Evolutionary conservation across 2,329 filamentous ascomycete genomes (phyloP).

Genomic region (Periconia macrospinosa): DNA sequence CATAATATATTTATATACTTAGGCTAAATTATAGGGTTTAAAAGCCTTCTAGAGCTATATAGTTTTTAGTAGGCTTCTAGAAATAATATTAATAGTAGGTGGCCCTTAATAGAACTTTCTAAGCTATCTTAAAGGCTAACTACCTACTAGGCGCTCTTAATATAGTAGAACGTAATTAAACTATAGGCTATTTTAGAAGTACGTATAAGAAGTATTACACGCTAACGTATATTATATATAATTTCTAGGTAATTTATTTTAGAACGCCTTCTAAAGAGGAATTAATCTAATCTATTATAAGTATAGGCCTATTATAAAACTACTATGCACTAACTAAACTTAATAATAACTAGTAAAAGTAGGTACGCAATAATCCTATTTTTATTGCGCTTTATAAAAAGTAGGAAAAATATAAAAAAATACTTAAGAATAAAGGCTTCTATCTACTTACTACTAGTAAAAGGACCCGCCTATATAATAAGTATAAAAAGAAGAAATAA

Average conservation of each 20-base stretch:
- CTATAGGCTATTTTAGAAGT: neutral
- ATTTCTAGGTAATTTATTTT: constrained; percentile 12
- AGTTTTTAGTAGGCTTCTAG: too few species aligned
- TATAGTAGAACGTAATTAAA: neutral
- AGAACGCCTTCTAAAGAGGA: constrained; percentile 2
- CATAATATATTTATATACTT: too few species aligned
- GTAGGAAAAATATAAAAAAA: constrained; percentile 3
- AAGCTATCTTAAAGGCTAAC: too few species aligned
- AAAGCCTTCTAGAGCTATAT: too few species aligned
- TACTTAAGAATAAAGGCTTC: constrained; percentile 5
- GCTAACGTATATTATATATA: neutral
- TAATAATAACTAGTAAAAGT: neutral
- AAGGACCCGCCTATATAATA: neutral
- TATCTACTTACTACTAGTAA: constrained; percentile 5
- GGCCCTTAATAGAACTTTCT: too few species aligned
- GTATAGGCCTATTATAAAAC: constrained; percentile 14
- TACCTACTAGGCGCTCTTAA: neutral
- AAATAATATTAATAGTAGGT: too few species aligned
- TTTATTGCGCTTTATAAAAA: constrained; percentile 6
- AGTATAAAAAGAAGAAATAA: neutral
- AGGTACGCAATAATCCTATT: constrained; percentile 12
- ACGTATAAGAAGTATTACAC: too few species aligned
- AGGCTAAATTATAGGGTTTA: too few species aligned
- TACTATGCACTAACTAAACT: constrained; percentile 9
- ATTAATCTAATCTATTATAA: constrained; percentile 14